Conservation (phyloP, 352 stramenopile genomes). For the Pythium monospermum region DNA sequence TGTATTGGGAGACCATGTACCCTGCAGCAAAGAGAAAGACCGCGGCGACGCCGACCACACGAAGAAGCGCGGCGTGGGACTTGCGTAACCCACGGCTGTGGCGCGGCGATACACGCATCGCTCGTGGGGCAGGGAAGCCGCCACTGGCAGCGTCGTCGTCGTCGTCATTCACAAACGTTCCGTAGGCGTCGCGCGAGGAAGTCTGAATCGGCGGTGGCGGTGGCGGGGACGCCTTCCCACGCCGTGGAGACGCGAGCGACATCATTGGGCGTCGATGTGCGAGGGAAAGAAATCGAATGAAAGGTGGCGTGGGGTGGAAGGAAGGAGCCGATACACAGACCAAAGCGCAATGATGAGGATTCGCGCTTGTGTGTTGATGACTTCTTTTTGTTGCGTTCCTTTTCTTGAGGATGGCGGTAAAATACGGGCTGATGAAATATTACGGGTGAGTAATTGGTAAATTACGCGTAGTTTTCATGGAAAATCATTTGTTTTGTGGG, state of each 20-base stretch:
- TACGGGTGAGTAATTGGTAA: no score
- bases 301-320: no score
- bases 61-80: slow-evolving; percentile 3
- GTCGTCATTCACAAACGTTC: slow-evolving; percentile 33
- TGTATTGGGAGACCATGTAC: slow-evolving; percentile 21
- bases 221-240: slow-evolving; percentile 1
- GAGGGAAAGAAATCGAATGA: slow-evolving; percentile 2
- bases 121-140: neutral
- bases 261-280: slow-evolving; percentile 13
- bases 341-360: no score
- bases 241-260: slow-evolving; percentile 12
- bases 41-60: slow-evolving; percentile 20
- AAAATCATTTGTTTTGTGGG: no score
- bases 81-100: neutral
- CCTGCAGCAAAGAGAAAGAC: slow-evolving; percentile 28
- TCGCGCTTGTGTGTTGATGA: no score
- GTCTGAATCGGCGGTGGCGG: slow-evolving; percentile 3
- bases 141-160: slow-evolving; percentile 1
- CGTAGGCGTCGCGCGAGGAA: slow-evolving; percentile 31
- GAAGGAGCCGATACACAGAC: no score
- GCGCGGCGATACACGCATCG: slow-evolving; percentile 18
- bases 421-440: no score
- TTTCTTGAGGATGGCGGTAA: no score
- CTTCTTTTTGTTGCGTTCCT: no score
- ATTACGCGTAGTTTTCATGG: no score